Conservation (phyloP, 1,284 basidiomycete species). For the Leccinum solheimii region DNA sequence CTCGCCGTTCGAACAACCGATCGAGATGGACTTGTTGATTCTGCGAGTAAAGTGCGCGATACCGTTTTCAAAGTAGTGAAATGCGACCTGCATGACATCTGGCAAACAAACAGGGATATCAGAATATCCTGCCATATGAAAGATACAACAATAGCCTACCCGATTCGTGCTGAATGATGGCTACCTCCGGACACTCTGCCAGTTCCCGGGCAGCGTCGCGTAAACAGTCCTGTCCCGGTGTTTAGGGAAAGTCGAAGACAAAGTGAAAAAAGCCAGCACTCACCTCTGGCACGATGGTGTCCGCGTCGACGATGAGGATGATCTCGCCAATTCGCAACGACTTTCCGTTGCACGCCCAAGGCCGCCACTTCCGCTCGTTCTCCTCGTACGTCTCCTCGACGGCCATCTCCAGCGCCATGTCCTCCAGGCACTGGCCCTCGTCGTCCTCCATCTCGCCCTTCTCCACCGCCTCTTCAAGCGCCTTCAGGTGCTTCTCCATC, state of each 20-base stretch:
- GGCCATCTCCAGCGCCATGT: conserved; percentile 61
- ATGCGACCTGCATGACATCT: conserved; percentile 83
- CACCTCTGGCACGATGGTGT: conserved; percentile 75
- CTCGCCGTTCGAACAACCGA: conserved; percentile 76
- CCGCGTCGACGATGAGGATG: conserved; percentile 75
- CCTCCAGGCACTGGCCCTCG: conserved; percentile 49
- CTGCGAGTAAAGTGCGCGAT: conserved; percentile 83
- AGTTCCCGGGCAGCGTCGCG: conserved; percentile 83
- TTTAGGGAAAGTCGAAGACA: conserved; percentile 45
- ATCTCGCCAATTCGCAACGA: conserved; percentile 62
- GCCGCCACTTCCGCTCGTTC: conserved; percentile 52
- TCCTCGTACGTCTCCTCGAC: conserved; percentile 67
- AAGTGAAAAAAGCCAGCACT: neutral
- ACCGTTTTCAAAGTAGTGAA: conserved; percentile 86
- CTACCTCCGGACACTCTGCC: conserved; percentile 66
- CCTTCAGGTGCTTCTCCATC: conserved; percentile 67
- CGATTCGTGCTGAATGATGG: conserved; percentile 83
- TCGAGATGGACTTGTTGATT: conserved; percentile 75
- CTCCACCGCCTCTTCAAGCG: conserved; percentile 44
- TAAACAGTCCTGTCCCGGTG: conserved; percentile 75
- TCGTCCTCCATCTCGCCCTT: conserved; percentile 37
- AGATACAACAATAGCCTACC: conserved; percentile 36
- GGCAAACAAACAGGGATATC: neutral
- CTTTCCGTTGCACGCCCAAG: conserved; percentile 65
- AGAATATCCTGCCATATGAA: conserved; percentile 21